phyloP scores from a whole-genome alignment of 257 asterid species.

The Solanum rostratum region DNA sequence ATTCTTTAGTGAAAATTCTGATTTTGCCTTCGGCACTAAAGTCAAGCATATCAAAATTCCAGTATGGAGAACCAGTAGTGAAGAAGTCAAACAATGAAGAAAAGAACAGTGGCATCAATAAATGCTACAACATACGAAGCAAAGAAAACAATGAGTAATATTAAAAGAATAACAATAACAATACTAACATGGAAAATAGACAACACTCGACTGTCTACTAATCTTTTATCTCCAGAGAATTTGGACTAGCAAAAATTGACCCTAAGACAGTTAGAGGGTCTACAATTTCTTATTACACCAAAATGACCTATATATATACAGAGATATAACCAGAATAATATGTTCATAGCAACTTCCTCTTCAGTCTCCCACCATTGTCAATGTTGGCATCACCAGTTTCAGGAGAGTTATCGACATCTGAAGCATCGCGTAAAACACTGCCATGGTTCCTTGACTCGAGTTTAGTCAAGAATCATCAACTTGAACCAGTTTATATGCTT shows the following conservation, averaged over 20 bases:
- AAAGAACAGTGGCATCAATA: neutral
- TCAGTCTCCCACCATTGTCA: neutral
- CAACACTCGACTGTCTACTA: neutral
- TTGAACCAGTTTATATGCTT: neutral
- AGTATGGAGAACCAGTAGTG: neutral
- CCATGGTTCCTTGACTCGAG: slow-evolving; percentile 8
- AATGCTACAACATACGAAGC: no score
- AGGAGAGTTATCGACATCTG: neutral
- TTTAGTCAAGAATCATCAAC: neutral
- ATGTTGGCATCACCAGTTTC: neutral
- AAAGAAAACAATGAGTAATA: neutral
- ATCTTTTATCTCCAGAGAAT: neutral
- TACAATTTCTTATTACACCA: neutral
- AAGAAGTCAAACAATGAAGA: neutral
- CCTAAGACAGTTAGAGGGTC: neutral
- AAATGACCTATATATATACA: neutral
- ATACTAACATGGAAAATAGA: neutral
- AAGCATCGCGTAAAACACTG: neutral
- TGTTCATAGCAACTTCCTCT: neutral
- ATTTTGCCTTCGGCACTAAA: no score
- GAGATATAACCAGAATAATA: neutral
- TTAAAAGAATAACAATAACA: neutral
- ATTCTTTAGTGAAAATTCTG: no score
- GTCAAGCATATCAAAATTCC: neutral
- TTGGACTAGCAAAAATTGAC: neutral